Percentiles rank a stretch among this genome's conserved stretches.
These are phyloP conservation scores for Acanthamoeba triangularis DNA, from an alignment of 208 protist species.

Conservation along the genomic window DNA sequence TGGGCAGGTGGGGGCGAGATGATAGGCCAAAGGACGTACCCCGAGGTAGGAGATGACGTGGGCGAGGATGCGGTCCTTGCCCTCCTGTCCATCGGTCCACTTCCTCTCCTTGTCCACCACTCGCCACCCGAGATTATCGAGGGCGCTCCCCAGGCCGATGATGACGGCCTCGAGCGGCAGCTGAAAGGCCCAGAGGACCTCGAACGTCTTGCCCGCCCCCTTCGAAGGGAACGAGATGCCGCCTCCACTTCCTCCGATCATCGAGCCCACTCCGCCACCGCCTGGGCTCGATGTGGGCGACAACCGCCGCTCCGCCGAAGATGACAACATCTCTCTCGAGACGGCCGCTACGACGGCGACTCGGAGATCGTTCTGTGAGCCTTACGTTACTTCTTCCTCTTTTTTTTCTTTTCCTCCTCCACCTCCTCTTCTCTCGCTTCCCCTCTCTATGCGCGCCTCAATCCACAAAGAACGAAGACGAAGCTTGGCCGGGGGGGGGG, in stretches of 20 bases:
- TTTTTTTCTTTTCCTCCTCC: not conserved
- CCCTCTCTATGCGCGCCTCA: too few relatives aligned
- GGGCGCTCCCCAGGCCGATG: conserved; percentile 3
- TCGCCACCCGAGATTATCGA: not conserved
- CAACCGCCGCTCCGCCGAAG: conserved; percentile 5
- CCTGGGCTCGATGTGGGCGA: not conserved
- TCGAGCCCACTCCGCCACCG: not conserved
- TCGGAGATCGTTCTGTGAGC: not conserved
- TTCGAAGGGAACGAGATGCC: conserved; percentile 25
- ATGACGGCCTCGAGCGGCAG: conserved; percentile 32
- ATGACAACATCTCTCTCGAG: not conserved
- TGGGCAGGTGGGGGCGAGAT: not conserved
- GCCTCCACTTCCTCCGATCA: not conserved
- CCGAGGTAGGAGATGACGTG: conserved; percentile 19
- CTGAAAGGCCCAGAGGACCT: conserved; percentile 37
- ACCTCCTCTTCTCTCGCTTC: not conserved
- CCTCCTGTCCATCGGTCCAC: conserved; percentile 36
- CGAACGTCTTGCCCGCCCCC: conserved; percentile 25
- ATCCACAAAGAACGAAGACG: too few relatives aligned
- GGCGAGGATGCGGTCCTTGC: conserved; percentile 35
- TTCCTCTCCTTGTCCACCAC: conserved; percentile 33
- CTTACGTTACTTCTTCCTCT: too few relatives aligned
- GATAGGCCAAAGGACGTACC: not conserved
- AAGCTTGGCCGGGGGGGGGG: too few relatives aligned
- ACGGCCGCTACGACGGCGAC: not conserved